phyloP scores from a whole-genome alignment of 441 rosid genomes.

The Adansonia madagascariensis region DNA sequence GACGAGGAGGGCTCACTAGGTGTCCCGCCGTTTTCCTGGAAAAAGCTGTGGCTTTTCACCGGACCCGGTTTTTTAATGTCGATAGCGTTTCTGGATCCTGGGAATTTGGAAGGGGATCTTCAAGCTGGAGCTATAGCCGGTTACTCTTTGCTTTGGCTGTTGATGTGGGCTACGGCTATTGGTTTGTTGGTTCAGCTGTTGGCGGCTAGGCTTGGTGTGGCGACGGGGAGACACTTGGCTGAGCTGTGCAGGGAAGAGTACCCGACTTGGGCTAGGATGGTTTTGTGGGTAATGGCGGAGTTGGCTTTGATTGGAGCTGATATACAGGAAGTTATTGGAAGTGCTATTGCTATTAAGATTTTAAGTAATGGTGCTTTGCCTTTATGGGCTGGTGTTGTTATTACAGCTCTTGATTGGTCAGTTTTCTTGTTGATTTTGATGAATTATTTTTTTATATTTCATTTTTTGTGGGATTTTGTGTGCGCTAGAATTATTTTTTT shows the following conservation, averaged over 20 bases:
- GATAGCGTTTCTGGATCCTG: constrained; percentile 93
- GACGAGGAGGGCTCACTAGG: constrained; percentile 37
- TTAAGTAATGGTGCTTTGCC: constrained; percentile 75
- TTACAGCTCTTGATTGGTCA: constrained; percentile 85
- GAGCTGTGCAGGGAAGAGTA: constrained; percentile 95
- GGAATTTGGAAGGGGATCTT: constrained; percentile 92
- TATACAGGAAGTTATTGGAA: constrained; percentile 94
- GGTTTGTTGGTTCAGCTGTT: constrained; percentile 87
- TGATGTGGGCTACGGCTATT: constrained; percentile 92
- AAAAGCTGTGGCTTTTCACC: constrained; percentile 84
- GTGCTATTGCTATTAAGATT: constrained; percentile 84
- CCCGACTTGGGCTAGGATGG: constrained; percentile 77
- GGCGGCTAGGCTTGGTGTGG: constrained; percentile 90
- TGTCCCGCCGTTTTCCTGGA: constrained; percentile 86
- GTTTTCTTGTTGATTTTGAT: constrained; percentile 6
- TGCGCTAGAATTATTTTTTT: background rate
- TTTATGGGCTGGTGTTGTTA: constrained; percentile 83
- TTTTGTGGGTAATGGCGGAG: constrained; percentile 93
- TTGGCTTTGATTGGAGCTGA: constrained; percentile 89
- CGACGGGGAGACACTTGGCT: constrained; percentile 85
- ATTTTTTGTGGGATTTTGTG: background rate
- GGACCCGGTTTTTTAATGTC: constrained; percentile 94
- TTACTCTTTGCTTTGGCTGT: constrained; percentile 80
- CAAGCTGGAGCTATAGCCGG: constrained; percentile 96
- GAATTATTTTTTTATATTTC: background rate